A percentile compares a stretch with the other conserved stretches of the same genome.
phyloP scores from a whole-genome alignment of 2,329 filamentous ascomycete species.

The Fusarium solani-melongenae region DNA sequence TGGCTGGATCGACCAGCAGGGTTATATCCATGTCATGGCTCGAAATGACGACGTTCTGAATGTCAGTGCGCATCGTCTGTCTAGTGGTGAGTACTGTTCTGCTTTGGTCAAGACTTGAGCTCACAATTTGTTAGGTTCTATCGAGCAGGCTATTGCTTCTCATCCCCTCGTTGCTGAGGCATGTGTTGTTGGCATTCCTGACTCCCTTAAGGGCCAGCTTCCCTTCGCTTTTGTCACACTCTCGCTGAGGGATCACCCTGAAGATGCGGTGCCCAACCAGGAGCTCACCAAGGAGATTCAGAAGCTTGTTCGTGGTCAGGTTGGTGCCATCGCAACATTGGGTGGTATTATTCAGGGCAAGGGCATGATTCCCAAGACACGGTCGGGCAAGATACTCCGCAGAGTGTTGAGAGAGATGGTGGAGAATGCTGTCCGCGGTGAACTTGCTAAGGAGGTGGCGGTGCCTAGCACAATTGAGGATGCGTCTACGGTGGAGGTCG shows the following conservation, averaged over 20 bases:
- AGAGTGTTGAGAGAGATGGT: constrained; percentile 84
- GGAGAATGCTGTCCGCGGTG: constrained; percentile 81
- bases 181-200: constrained; percentile 87
- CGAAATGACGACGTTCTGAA: constrained; percentile 90
- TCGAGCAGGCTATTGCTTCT: constrained; percentile 89
- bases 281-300: constrained; percentile 73
- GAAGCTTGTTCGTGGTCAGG: constrained; percentile 77
- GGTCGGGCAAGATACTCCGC: constrained; percentile 90
- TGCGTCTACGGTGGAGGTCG: constrained; percentile 76
- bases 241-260: constrained; percentile 58
- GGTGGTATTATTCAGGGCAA: constrained; percentile 87
- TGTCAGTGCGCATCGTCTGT: constrained; percentile 92
- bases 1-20: constrained; percentile 83
- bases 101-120: not conserved
- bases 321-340: constrained; percentile 87
- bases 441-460: constrained; percentile 77
- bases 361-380: constrained; percentile 90
- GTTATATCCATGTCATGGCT: constrained; percentile 73
- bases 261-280: constrained; percentile 60
- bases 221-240: constrained; percentile 87
- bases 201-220: constrained; percentile 87
- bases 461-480: constrained; percentile 92
- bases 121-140: constrained; percentile 67
- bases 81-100: constrained; percentile 72
- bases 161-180: constrained; percentile 85